Evolutionary conservation across 2,329 filamentous ascomycete genomes (phyloP), one percentile per base, ranked within the genome.

Genomic region (Emergomyces africanus): DNA sequence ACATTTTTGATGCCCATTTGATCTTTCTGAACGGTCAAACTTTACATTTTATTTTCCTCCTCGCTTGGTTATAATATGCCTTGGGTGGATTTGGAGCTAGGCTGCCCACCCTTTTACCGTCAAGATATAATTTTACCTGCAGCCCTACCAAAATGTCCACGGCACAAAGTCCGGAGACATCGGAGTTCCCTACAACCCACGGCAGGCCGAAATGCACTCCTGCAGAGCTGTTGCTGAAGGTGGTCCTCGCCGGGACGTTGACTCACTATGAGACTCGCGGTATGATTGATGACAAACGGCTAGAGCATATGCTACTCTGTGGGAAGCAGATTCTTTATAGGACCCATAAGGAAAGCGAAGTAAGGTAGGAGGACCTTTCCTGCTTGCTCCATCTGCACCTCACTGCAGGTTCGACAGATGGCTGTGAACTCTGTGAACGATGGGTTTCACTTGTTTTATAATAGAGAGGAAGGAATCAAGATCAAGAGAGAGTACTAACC

Each of bases 191-290:
- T 53, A 59, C 63, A 30, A 49, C 64, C 58, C 67, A 68, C 37
- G 62, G 63, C 41, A 71, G 70, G 61, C 71, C 72, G 59, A 69
- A 72, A 64, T 75, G 74, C 58, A 76, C 74, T 5, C 73, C 75
- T n/a, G 72, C 75, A 54, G 76, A 77, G 66, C 68, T 78, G 33
- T 72, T 78, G 65, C 66, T 79, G 55, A 78, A 78, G 66, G 70
- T 79, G 23, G 72, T 79, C 37, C 65, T 79, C 48, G 71, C 71
- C 37, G 75, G 76, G 51, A 78, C 77, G 30, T 67, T 78, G 65
- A 80, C 81, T 60, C 83, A 85, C 67, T 85, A 84, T 74, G 79
- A 81, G 66, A 79, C 77, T 57, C 77, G 79, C 6, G 80, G 78
- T 30, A 83, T 85, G 70, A 79, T 85, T 66, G 79, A 81, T 62